Conservation (phyloP, 331 rosid genomes). For the Malus hybrid region DNA sequence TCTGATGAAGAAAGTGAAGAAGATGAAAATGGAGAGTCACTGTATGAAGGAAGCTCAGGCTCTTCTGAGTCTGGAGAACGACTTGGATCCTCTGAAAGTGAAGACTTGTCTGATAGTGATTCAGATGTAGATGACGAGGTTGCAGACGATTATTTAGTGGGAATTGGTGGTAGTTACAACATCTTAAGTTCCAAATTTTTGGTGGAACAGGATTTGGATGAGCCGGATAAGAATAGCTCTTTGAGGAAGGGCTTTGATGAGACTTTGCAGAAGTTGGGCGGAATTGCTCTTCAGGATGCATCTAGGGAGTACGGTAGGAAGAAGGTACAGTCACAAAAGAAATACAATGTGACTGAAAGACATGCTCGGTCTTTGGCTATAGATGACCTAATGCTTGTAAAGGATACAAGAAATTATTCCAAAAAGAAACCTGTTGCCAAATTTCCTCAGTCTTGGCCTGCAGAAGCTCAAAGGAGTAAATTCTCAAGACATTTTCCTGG, state of each 20-base stretch:
- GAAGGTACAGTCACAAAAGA: slow-evolving; percentile 46
- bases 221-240: slow-evolving; percentile 47
- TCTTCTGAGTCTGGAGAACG: slow-evolving; percentile 39
- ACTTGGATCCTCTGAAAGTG: slow-evolving; percentile 46
- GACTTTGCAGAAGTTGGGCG: slow-evolving; percentile 64
- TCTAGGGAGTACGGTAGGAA: slow-evolving; percentile 61
- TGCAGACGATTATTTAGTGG: slow-evolving; percentile 79
- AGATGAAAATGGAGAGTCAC: slow-evolving; percentile 25
- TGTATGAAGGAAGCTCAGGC: slow-evolving; percentile 37
- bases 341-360: slow-evolving; percentile 14
- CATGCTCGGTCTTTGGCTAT: slow-evolving; percentile 28
- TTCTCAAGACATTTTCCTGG: slow-evolving; percentile 59
- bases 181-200: slow-evolving; percentile 70
- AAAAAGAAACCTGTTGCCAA: slow-evolving; percentile 54
- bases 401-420: slow-evolving; percentile 47
- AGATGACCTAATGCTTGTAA: slow-evolving; percentile 51
- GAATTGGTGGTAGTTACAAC: slow-evolving; percentile 77
- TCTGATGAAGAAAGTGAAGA: slow-evolving; percentile 58
- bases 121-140: slow-evolving; percentile 82
- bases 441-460: slow-evolving; percentile 76
- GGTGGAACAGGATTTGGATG: slow-evolving; percentile 42
- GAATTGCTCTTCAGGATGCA: slow-evolving; percentile 75
- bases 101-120: slow-evolving; percentile 52
- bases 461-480: slow-evolving; percentile 52
- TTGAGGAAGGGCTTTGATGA: slow-evolving; percentile 44